phyloP scores from a whole-genome alignment of 441 rosid genomes.

The Erodium texanum region DNA sequence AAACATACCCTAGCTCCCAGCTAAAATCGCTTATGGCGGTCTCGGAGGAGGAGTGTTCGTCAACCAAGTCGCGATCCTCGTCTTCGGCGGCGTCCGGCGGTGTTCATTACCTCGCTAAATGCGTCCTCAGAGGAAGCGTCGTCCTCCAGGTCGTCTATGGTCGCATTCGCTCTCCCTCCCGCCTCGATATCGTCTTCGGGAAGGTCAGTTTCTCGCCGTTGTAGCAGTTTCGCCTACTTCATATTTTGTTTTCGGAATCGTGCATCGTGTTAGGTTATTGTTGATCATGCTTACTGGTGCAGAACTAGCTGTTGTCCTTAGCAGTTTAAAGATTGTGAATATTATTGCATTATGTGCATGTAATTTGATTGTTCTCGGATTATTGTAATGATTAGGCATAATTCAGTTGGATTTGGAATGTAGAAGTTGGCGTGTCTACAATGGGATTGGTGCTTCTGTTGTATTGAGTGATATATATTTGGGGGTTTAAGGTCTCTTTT shows the following conservation, averaged over 20 bases:
- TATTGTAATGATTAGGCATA: too few species aligned
- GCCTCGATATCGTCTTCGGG: constrained; percentile 74
- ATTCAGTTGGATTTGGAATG: neutral
- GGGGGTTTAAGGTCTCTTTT: neutral
- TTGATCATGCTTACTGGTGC: constrained; percentile 1
- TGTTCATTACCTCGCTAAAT: constrained; percentile 73
- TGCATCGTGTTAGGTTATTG: neutral
- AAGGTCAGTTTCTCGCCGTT: constrained; percentile 36
- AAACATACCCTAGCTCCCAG: constrained; percentile 25
- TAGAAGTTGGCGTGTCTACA: neutral
- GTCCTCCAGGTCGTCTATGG: constrained; percentile 77
- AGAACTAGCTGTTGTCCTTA: neutral
- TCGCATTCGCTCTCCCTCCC: constrained; percentile 60
- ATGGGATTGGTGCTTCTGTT: neutral
- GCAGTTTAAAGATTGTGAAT: neutral
- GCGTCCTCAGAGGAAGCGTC: constrained; percentile 75
- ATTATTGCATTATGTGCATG: neutral
- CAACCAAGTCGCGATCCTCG: constrained; percentile 57
- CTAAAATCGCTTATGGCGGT: constrained; percentile 51
- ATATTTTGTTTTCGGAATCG: neutral
- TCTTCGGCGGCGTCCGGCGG: constrained; percentile 36
- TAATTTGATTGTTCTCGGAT: neutral
- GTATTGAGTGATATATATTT: constrained; percentile 1
- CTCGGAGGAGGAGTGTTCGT: constrained; percentile 85
- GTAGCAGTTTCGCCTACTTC: neutral